Base-by-base conservation (phyloP, 2,329 filamentous ascomycete genomes). In the Ophiostoma angusticollis region DNA sequence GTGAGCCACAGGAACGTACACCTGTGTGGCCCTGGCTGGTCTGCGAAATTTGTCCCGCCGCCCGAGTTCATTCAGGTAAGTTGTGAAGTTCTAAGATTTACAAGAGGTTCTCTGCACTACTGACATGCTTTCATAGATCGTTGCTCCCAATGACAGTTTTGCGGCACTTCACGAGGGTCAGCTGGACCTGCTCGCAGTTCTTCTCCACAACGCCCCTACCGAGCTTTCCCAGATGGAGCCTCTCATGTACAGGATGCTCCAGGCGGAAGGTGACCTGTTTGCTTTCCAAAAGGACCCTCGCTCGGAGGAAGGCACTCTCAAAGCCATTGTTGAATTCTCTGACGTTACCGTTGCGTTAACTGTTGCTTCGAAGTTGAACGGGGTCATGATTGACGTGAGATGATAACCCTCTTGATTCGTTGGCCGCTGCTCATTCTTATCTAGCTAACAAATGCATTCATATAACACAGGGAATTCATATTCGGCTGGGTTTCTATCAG, bases 111-210 rank as follows among this genome's bases (percentile, higher is more conserved):
- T 5, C 18, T 7, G 2, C 9, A 16, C 6, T 28, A 33, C 27
- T 35, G 12, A 35, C 28, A 21, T 21, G 4, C 7, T 9, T 11
- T 2, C 13, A 12, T 25, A 60, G 56, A 41, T 53, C 14, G 41
- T 58, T 24, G 51, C 52, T 17, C 54, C 54, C 9, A 48, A 45
- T 11, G 49, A 51, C 6, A 47, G 49, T 17, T 45, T 50, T 30
- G 53, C 56, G 23, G 53, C 65, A 14, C 56, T 64, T 34, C 65
- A 70, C 45, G 72, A 78, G 55, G 74, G 70, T 14, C 70, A 76
- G 49, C 52, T 76, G 28, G 58, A 64, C 40, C 52, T 76, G 9
- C 64, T 62, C n/a, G 66, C 70, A 18, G 47, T 49, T 4, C 41
- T 49, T 5, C 43, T 47, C 0, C 45, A 49, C 22, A 49, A 46